Evolutionary conservation across 768 basidiomycete species (phyloP).

Genomic region (Leccinum obscurum): DNA sequence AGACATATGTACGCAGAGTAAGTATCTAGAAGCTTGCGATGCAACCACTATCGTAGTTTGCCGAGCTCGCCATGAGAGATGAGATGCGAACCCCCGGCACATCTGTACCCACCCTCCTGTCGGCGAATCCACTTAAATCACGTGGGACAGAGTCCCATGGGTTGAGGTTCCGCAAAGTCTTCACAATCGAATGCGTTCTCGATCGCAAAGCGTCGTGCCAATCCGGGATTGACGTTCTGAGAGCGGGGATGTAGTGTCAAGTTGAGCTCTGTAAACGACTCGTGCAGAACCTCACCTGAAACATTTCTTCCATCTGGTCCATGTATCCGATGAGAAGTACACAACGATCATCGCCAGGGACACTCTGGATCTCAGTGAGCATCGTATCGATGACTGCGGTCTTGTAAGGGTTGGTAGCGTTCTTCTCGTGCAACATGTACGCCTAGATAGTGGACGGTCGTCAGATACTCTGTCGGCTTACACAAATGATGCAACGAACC

Average conservation of each 20-base stretch:
- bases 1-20: too few species aligned
- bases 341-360: slow-evolving; percentile 69
- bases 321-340: slow-evolving; percentile 68
- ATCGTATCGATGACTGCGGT: slow-evolving; percentile 74
- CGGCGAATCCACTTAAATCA: slow-evolving; percentile 47
- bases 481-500: slow-evolving; percentile 31
- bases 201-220: slow-evolving; percentile 65
- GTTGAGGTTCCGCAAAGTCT: slow-evolving; percentile 58
- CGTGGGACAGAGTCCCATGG: slow-evolving; percentile 48
- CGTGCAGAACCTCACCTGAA: slow-evolving; percentile 49
- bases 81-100: slow-evolving; percentile 48
- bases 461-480: slow-evolving; percentile 2
- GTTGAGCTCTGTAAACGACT: background rate
- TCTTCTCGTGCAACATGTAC: slow-evolving; percentile 61
- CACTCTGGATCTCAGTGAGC: slow-evolving; percentile 71
- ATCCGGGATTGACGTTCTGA: slow-evolving; percentile 72
- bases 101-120: slow-evolving; percentile 43
- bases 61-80: slow-evolving; percentile 18
- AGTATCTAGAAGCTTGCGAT: too few species aligned
- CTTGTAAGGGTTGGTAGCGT: slow-evolving; percentile 51
- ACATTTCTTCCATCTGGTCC: slow-evolving; percentile 70
- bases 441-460: slow-evolving; percentile 43
- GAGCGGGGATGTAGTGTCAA: background rate
- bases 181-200: slow-evolving; percentile 70
- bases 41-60: background rate